Percentiles rank a stretch among this genome's conserved stretches.
phyloP scores from a whole-genome alignment of 495 filamentous ascomycete species.

The Xylaria venustula region DNA sequence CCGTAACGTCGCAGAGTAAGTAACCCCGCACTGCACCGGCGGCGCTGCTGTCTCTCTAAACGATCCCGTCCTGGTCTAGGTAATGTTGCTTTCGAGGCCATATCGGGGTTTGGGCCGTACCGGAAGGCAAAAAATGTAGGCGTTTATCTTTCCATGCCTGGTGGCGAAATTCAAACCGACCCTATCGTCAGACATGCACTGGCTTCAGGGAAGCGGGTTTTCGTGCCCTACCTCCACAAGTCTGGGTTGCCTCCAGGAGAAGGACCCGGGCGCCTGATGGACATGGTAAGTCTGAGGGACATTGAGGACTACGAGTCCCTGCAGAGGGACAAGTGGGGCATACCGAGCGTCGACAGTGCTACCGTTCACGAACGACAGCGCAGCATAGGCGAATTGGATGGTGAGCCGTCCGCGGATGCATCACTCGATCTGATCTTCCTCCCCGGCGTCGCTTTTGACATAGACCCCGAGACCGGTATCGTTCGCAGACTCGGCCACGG shows the following conservation, averaged over 20 bases:
- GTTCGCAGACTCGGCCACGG: slow-evolving; percentile 87
- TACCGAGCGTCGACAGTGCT: slow-evolving; percentile 69
- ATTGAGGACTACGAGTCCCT: slow-evolving; percentile 73
- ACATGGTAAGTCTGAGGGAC: slow-evolving; percentile 81
- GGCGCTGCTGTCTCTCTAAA: neutral
- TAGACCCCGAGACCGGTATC: slow-evolving; percentile 38
- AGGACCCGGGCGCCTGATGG: slow-evolving; percentile 70
- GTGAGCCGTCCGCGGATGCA: slow-evolving; percentile 44
- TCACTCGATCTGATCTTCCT: slow-evolving; percentile 80
- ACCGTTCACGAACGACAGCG: slow-evolving; percentile 64
- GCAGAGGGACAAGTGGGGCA: slow-evolving; percentile 82
- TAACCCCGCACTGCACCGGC: slow-evolving; percentile 7
- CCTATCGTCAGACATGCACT: slow-evolving; percentile 80
- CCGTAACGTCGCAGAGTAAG: slow-evolving; percentile 67
- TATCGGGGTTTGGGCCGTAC: slow-evolving; percentile 59
- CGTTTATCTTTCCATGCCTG: slow-evolving; percentile 90
- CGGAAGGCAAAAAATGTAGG: slow-evolving; percentile 69
- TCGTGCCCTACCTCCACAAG: slow-evolving; percentile 83
- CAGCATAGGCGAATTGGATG: slow-evolving; percentile 59
- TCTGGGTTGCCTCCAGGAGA: slow-evolving; percentile 41
- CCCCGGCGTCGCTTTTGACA: slow-evolving; percentile 92
- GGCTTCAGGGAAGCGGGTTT: slow-evolving; percentile 73
- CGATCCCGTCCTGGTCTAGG: slow-evolving; percentile 45
- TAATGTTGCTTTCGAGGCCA: slow-evolving; percentile 50
- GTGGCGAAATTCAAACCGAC: slow-evolving; percentile 77